Conservation (phyloP, 306 rosid species). For the Cicer bijugum region DNA sequence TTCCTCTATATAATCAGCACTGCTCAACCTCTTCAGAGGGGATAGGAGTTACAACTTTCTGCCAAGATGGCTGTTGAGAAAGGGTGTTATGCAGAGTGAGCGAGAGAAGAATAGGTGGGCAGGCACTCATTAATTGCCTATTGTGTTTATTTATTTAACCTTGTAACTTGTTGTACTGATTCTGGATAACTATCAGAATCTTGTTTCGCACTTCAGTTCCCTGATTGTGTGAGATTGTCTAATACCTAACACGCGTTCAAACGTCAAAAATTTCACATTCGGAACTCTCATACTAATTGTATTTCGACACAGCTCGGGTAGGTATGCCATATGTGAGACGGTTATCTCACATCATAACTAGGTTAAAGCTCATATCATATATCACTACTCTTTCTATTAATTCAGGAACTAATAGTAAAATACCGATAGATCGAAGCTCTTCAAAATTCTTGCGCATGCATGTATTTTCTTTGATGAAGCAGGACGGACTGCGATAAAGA, state of each 20-base stretch:
- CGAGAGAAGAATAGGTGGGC: no score
- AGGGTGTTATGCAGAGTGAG: neutral
- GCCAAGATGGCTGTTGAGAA: neutral
- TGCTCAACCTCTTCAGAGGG: neutral
- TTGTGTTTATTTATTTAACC: neutral
- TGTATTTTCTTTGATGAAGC: constrained; percentile 39
- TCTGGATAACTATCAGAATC: neutral
- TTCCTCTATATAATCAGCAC: no score
- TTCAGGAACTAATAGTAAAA: constrained; percentile 7
- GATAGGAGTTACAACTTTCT: neutral
- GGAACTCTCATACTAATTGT: neutral
- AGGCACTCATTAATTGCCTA: neutral
- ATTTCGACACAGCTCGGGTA: neutral
- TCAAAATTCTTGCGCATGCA: constrained; percentile 33
- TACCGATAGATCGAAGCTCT: constrained; percentile 83
- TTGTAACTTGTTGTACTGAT: neutral
- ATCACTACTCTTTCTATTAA: neutral
- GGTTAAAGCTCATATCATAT: neutral
- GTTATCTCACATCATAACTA: neutral
- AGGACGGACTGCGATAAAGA: constrained; percentile 64
- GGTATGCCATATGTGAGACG: neutral
- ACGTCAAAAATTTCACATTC: no score
- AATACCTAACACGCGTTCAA: neutral
- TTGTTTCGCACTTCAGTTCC: neutral
- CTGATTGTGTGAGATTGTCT: neutral